Evolutionary conservation across 2,329 filamentous ascomycete species (phyloP), one percentile per base, ranked within the genome.

Genomic region (Phialophora macrospora): DNA sequence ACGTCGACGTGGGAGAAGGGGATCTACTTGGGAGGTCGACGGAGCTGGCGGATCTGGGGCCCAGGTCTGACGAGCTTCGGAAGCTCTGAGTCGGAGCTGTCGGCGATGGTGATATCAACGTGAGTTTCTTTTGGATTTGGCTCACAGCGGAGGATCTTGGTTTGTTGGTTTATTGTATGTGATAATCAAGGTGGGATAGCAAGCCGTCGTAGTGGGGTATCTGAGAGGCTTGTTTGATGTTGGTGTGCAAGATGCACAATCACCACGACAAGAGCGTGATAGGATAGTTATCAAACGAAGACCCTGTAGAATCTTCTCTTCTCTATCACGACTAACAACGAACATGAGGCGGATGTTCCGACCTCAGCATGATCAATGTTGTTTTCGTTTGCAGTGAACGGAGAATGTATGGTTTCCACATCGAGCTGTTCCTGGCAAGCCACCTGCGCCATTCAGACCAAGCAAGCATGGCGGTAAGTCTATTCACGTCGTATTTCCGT

Each of bases 81-180:
- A 59, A 24, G 44, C n/a, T 28, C 32, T 30, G 32, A 60, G 30
- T 51, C 46, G 58, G 58, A 52, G 58, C 51, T 52, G 57, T 30
- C 56, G 62, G 62, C 62, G 62, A 60, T 59, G 51, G 56, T 60
- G 62, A 64, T 64, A 64, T 64, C 56, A 22, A 60, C 28, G 22
- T n/a, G 34, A 22, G 20, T 24, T 24, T 9, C 28, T 32, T n/a
- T 5, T 11, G 28, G 22, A 20, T 20, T 22, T n/a, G 20, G 26
- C 17, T 28, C 24, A 55, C 51, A 30, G 24, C 26, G 9, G 5
- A 32, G 52, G 28, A 6, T n/a, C 28, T 8, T 8, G 52, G 52
- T 6, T 55, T 20, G 28, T 30, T 20, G 26, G 24, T 55, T 32
- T 20, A n/a, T 32, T 20, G 30, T 60, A 44, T 60, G 58, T 60